Evolutionary conservation across 1,284 basidiomycete genomes (phyloP), one percentile per base, ranked within the genome.

Genomic region (Cystobasidium pallidum): DNA sequence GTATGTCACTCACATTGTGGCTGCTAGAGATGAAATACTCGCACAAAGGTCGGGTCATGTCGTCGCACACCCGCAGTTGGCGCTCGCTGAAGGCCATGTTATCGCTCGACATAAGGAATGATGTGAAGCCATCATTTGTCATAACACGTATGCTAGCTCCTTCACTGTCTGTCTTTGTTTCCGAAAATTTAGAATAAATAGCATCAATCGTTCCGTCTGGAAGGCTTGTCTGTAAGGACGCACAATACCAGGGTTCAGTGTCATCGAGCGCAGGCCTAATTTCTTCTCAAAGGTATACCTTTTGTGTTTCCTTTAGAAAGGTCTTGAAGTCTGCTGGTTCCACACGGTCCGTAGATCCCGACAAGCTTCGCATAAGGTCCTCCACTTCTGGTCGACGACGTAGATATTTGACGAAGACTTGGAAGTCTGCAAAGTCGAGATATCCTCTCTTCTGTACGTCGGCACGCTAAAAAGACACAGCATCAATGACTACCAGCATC

Each of bases 21-120:
- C 92, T 95, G 19, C 92, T 91, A 3, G 92, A 94, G 78, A 98
- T 89, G 78, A 86, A 96, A 80, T 98, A 98, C 73, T 96, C 90
- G 4, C 88, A 86, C 11, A 97, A 82, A 0, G 95, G 92, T 0
- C 85, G 84, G 0, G 88, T 89, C 92, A 97, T 82, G 73, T 91
- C 87, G 62, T 88, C 86, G 73, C 80, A 81, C 10, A 86, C 79
- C 51, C 81, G 80, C 26, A 80, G 76, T 54, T 84, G 77, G 74
- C 85, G 81, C 55, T 86, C 85, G 4, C 78, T 78, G 74, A 88
- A 85, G 10, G 85, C 83, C 6, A 85, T 82, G 76, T 91, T 91
- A 74, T 89, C 87, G 0, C 84, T 79, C 0, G 89, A 89, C 26
- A 88, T 83, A 13, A 94, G 86, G 83, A 92, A 95, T 1, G 87